Percentiles rank a stretch among this genome's conserved stretches.
Conservation (phyloP, 192 early-diverging fungal species). For the Entophlyctis helioformis region DNA sequence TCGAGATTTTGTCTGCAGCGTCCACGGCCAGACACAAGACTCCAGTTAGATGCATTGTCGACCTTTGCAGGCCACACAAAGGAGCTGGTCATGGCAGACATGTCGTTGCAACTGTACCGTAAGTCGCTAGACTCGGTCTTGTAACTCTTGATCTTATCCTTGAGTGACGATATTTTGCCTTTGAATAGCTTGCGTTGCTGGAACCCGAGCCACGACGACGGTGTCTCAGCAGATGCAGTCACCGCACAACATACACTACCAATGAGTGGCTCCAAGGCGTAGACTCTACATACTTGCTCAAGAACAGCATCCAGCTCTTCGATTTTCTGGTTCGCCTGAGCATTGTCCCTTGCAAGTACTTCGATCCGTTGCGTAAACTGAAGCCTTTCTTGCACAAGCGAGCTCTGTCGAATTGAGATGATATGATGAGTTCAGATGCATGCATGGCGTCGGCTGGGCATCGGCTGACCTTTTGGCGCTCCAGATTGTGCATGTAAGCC, state of each 20-base stretch:
- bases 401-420: neutral
- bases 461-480: constrained; percentile 9
- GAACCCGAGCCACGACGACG: too few relatives aligned
- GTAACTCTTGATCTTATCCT: too few relatives aligned
- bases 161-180: too few relatives aligned
- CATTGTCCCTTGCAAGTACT: constrained; percentile 1
- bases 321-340: constrained; percentile 1
- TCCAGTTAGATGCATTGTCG: neutral
- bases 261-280: too few relatives aligned
- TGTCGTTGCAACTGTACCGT: too few relatives aligned
- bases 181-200: too few relatives aligned
- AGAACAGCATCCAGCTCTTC: constrained; percentile 12
- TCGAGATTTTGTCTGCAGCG: constrained; percentile 2
- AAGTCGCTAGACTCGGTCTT: too few relatives aligned
- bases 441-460: neutral
- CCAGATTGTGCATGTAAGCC: constrained; percentile 13
- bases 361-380: constrained; percentile 8
- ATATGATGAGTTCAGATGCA: neutral
- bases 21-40: neutral
- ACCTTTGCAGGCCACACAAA: too few relatives aligned
- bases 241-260: too few relatives aligned
- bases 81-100: too few relatives aligned
- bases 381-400: constrained; percentile 12
- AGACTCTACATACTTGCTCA: neutral
- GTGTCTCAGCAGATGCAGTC: too few relatives aligned